phyloP scores from a whole-genome alignment of 352 stramenopile species.

The Peronospora farinosa region DNA sequence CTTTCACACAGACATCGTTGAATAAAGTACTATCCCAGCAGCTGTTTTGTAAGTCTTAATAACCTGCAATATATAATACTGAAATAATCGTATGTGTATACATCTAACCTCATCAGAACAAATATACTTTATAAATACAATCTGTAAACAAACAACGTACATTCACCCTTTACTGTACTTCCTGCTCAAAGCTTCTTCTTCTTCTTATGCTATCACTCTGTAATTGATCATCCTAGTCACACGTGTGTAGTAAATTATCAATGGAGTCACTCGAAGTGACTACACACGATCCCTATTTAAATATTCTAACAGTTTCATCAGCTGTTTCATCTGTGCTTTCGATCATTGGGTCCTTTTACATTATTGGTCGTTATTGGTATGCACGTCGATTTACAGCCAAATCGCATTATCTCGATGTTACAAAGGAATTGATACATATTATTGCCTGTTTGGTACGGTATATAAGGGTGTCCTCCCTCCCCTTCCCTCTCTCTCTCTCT shows the following conservation, averaged over 20 bases:
- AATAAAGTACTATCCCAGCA: no score
- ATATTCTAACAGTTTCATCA: constrained; percentile 27
- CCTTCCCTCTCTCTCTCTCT: neutral
- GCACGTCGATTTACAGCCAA: constrained; percentile 45
- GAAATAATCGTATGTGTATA: no score
- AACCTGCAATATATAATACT: no score
- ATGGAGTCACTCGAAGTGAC: no score
- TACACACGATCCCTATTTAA: neutral
- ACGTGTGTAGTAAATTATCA: no score
- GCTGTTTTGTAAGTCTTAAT: no score
- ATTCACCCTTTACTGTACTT: neutral
- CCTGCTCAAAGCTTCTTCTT: neutral
- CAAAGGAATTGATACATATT: constrained; percentile 82
- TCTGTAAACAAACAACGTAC: no score
- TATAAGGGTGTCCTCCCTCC: neutral
- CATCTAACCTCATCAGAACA: no score
- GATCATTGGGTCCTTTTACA: constrained; percentile 77
- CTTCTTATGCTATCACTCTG: constrained; percentile 14
- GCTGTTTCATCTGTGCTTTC: constrained; percentile 71
- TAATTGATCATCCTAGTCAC: constrained; percentile 4
- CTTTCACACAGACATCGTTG: no score
- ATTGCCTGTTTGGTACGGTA: constrained; percentile 56
- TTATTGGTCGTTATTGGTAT: constrained; percentile 80
- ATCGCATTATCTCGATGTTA: constrained; percentile 67
- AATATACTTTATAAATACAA: no score